phyloP scores from a whole-genome alignment of 139 green algal genomes.

The Micromonas commoda region DNA sequence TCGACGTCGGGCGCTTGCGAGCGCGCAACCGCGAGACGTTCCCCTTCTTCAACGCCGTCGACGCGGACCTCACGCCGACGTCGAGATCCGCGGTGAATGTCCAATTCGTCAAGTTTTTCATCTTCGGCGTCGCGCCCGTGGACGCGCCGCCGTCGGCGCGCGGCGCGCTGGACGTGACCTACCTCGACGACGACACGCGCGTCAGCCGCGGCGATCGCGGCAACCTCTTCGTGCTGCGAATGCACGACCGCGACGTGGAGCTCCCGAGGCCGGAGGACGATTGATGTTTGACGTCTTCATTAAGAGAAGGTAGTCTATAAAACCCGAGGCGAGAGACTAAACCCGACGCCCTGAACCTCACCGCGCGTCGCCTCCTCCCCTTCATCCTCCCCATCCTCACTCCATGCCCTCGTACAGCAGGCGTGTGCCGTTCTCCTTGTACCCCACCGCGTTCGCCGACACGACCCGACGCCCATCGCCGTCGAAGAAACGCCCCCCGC shows the following conservation, averaged over 20 bases:
- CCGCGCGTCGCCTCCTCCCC: too few relatives aligned
- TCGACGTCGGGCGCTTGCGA: slow-evolving; percentile 24
- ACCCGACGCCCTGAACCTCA: too few relatives aligned
- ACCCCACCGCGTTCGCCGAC: not conserved
- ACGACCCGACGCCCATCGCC: slow-evolving; percentile 29
- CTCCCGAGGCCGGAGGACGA: not conserved
- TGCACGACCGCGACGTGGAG: not conserved
- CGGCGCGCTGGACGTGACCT: slow-evolving; percentile 34
- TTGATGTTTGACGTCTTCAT: too few relatives aligned
- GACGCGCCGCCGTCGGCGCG: slow-evolving; percentile 11
- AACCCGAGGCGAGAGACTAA: too few relatives aligned
- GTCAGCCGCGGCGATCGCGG: slow-evolving; percentile 32
- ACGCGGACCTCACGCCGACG: slow-evolving; percentile 34
- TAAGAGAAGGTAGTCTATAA: too few relatives aligned
- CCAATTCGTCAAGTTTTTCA: slow-evolving; percentile 37
- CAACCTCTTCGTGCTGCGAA: slow-evolving; percentile 37
- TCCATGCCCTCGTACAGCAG: not conserved
- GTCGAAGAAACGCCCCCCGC: slow-evolving; percentile 60
- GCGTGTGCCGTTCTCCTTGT: not conserved
- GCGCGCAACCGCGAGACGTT: slow-evolving; percentile 37
- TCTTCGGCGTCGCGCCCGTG: slow-evolving; percentile 12
- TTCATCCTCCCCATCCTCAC: not conserved
- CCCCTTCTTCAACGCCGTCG: slow-evolving; percentile 38
- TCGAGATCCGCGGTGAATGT: slow-evolving; percentile 29
- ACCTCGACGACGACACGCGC: slow-evolving; percentile 33